Evolutionary conservation across 2,329 filamentous ascomycete genomes (phyloP), one percentile per base, ranked within the genome.

Genomic region (Rhexocercosporidium sp.): DNA sequence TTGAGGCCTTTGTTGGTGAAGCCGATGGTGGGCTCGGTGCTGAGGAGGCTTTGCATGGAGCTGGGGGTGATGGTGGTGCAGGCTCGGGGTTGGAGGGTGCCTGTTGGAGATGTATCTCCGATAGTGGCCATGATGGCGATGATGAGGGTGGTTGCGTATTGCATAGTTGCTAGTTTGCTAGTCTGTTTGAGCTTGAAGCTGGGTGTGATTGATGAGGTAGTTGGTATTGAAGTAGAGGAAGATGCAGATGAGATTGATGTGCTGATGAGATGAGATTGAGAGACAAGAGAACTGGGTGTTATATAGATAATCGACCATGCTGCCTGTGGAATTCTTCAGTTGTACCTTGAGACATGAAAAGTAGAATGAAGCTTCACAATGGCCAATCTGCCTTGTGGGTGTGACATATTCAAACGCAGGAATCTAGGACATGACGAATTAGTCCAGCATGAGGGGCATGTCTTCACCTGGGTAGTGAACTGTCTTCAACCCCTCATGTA

Each of bases 21-120:
- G 51, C 51, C n/a, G 27, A 27, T 22, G 49, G 61, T 39, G 18
- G 68, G 66, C 14, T 60, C 49, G 31, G 63, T 31, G 44, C 66
- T 68, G 14, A 41, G 12, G 18, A 68, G 61, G 14, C 27, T n/a
- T 7, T 64, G 56, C 20, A 70, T 34, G 8, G 41, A 49, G 11
- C n/a, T 53, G 31, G 64, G 69, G n/a, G 22, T 53, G 20, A 67
- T 46, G 14, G 69, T 70, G 14, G 62, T 31, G 62, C 69, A 70
- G 12, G 66, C 62, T n/a, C 53, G 53, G 22, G 66, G 57, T 16
- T 29, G 51, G n/a, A 49, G 8, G 14, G 59, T 59, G 20, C 57
- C 62, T 29, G 61, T 64, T 27, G 64, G 63, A 20, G 31, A 25
- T 7, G 69, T 54, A 14, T 61, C 37, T 25, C 20, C 59, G 22